Evolutionary conservation across 2,329 filamentous ascomycete genomes (phyloP).

Genomic region (Nemania bipapillata): DNA sequence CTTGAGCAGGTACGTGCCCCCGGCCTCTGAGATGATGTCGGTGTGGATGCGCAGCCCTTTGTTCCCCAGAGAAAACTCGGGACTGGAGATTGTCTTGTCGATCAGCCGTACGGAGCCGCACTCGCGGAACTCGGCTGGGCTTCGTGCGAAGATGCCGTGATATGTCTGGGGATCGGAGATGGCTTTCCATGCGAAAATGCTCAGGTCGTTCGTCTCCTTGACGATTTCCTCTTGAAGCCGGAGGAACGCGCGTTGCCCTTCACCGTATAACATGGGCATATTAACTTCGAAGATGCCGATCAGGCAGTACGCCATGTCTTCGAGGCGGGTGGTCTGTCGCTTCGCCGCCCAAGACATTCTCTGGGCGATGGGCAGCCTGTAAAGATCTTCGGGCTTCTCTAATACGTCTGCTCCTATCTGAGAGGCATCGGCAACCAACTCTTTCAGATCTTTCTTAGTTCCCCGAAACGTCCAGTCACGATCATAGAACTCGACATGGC

Average conservation of each 20-base stretch:
- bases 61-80: neutral
- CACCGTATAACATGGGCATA: slow-evolving; percentile 49
- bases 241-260: slow-evolving; percentile 43
- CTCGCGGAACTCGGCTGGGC: neutral
- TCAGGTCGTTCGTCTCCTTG: slow-evolving; percentile 12
- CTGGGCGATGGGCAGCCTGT: slow-evolving; percentile 33
- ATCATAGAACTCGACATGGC: slow-evolving; percentile 40
- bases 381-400: neutral
- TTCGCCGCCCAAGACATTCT: slow-evolving; percentile 47
- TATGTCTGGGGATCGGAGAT: neutral
- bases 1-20: neutral
- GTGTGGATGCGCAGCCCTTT: neutral
- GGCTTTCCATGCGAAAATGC: slow-evolving; percentile 13
- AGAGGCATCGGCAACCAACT: neutral
- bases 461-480: slow-evolving; percentile 25
- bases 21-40: neutral
- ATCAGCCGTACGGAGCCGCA: neutral
- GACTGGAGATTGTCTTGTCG: neutral
- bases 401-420: neutral
- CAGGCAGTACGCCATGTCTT: slow-evolving; percentile 48
- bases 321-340: slow-evolving; percentile 40
- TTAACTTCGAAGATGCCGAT: slow-evolving; percentile 48
- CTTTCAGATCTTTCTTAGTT: slow-evolving; percentile 3
- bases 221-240: slow-evolving; percentile 15
- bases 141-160: slow-evolving; percentile 3